phyloP scores from a whole-genome alignment of 2,329 filamentous ascomycete genomes.

The Diplodia mutila region DNA sequence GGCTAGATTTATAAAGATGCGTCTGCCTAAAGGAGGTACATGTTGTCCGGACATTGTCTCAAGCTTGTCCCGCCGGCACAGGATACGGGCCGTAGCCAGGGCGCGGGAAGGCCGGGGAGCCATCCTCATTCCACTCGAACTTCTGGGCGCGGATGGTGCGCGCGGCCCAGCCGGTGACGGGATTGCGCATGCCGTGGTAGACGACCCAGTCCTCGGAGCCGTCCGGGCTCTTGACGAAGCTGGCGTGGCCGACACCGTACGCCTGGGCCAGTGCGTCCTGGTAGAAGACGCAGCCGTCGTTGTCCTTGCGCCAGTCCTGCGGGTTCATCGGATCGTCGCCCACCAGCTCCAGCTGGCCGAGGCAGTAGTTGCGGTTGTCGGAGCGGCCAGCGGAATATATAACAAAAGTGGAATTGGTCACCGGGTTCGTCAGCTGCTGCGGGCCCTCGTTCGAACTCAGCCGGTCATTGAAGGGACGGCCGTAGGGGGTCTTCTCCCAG shows the following conservation, averaged over 20 bases:
- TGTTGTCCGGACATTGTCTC: background rate
- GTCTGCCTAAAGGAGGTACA: too few relatives aligned
- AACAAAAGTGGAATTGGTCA: conserved; percentile 53
- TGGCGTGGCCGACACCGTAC: conserved; percentile 57
- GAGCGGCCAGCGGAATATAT: conserved; percentile 55
- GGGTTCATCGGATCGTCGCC: conserved; percentile 55
- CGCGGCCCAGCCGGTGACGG: conserved; percentile 52
- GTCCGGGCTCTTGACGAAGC: conserved; percentile 54
- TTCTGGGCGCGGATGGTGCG: conserved; percentile 55
- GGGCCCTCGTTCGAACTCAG: conserved; percentile 56
- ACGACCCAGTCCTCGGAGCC: conserved; percentile 55
- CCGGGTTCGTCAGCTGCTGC: conserved; percentile 53
- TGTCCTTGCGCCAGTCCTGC: conserved; percentile 53
- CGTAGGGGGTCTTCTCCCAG: conserved; percentile 58
- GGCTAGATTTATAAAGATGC: too few relatives aligned
- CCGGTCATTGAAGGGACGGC: conserved; percentile 50
- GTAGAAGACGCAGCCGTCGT: conserved; percentile 54
- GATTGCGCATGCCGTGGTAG: conserved; percentile 58
- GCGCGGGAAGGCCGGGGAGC: conserved; percentile 51
- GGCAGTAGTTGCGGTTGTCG: conserved; percentile 59
- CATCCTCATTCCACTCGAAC: conserved; percentile 54
- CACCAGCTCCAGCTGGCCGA: conserved; percentile 55
- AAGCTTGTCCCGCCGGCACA: conserved; percentile 41
- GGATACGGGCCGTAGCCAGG: conserved; percentile 55
- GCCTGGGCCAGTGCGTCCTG: conserved; percentile 51